Percentiles rank a stretch among this genome's conserved stretches.
These are phyloP conservation scores for Smallanthus sonchifolius DNA, from an alignment of 129 eudicot species.

Conservation along the genomic window DNA sequence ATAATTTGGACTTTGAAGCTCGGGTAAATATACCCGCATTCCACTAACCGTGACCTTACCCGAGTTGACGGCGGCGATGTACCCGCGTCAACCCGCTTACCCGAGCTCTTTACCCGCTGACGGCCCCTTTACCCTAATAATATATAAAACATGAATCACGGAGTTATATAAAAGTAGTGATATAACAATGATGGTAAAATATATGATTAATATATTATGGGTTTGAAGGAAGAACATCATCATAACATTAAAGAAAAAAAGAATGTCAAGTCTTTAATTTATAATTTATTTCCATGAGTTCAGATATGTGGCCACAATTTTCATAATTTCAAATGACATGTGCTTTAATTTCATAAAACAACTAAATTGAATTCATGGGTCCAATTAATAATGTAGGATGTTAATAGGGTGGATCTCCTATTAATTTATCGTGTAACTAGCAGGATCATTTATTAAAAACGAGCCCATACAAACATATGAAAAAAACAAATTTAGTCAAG, in stretches of 20 bases:
- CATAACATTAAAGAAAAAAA: conserved; percentile 1
- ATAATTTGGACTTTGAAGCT: too few species aligned
- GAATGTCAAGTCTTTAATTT: not conserved
- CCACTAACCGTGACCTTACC: too few species aligned
- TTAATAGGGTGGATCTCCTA: conserved; percentile 6
- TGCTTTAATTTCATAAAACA: conserved; percentile 8
- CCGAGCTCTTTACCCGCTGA: too few species aligned
- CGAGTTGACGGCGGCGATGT: too few species aligned
- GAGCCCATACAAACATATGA: too few species aligned
- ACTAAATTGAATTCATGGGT: conserved; percentile 9
- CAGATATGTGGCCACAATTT: conserved; percentile 11
- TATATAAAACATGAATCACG: too few species aligned
- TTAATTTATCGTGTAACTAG: not conserved
- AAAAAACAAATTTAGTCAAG: too few species aligned
- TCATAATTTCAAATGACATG: conserved; percentile 3
- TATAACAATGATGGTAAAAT: not conserved
- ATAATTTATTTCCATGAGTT: not conserved
- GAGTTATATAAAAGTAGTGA: too few species aligned
- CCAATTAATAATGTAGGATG: conserved; percentile 18
- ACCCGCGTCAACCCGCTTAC: too few species aligned
- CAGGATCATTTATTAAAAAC: too few species aligned
- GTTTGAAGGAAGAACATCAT: conserved; percentile 12
- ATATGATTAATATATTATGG: not conserved
- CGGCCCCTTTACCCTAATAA: too few species aligned
- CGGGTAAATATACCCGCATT: too few species aligned